These are phyloP conservation scores for Monilinia fructigena DNA, from an alignment of 2,329 filamentous ascomycete genomes.

Conservation along the genomic window DNA sequence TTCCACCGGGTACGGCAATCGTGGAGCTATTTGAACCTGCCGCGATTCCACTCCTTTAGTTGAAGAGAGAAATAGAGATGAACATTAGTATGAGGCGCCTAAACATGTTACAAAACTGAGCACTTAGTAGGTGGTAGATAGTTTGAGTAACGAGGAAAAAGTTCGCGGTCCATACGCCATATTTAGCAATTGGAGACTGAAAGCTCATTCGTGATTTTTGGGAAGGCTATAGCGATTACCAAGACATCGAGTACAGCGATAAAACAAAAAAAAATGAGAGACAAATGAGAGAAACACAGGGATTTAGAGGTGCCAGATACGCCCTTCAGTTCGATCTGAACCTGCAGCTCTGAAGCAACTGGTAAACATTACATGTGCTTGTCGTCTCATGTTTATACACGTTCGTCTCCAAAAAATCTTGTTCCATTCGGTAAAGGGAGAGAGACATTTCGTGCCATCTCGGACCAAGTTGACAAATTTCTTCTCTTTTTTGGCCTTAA, in stretches of 20 bases:
- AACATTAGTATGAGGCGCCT: constrained; percentile 4
- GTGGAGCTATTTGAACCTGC: not conserved
- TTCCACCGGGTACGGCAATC: constrained; percentile 2
- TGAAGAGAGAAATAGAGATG: constrained; percentile 1
- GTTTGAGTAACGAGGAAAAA: constrained; percentile 18
- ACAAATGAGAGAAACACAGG: constrained; percentile 3
- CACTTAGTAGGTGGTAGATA: constrained; percentile 15
- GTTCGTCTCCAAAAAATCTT: not conserved
- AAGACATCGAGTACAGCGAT: not conserved
- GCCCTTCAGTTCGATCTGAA: not conserved
- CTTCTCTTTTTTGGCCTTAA: not conserved
- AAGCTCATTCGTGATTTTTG: constrained; percentile 8
- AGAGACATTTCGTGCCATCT: not conserved
- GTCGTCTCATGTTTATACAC: not conserved
- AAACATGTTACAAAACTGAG: constrained; percentile 17
- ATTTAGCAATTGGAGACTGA: no score
- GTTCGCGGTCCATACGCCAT: constrained; percentile 21
- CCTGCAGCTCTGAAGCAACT: not conserved
- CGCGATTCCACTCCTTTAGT: not conserved
- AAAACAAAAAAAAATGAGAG: not conserved
- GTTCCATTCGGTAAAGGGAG: not conserved
- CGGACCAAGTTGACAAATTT: not conserved
- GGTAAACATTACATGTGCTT: not conserved
- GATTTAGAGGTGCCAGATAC: constrained; percentile 6
- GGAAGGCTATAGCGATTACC: constrained; percentile 14